These are phyloP conservation scores for Raffaelea arxii DNA, from an alignment of 2,329 filamentous ascomycete species.

Conservation along the genomic window DNA sequence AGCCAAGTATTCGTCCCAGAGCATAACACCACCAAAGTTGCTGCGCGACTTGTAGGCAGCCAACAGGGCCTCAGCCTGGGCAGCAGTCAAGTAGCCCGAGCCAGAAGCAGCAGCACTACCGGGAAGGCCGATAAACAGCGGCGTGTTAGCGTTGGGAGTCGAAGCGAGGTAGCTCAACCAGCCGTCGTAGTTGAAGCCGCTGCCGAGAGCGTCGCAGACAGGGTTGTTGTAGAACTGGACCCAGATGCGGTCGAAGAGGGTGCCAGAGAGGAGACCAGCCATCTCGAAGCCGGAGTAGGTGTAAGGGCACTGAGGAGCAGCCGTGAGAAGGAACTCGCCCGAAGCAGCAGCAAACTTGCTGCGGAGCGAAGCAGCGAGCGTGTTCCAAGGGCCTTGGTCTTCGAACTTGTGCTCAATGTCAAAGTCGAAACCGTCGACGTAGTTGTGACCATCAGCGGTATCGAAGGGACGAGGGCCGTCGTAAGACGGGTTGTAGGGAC, in stretches of 20 bases:
- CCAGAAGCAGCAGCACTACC: constrained; percentile 15
- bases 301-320: constrained; percentile 34
- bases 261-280: constrained; percentile 27
- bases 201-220: constrained; percentile 23
- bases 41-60: constrained; percentile 15
- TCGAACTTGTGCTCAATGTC: constrained; percentile 31
- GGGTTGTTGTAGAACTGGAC: constrained; percentile 41
- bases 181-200: constrained; percentile 25
- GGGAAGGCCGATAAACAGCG: constrained; percentile 29
- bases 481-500: constrained; percentile 20
- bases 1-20: constrained; percentile 22
- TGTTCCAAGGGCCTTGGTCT: constrained; percentile 11
- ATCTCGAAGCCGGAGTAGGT: constrained; percentile 29
- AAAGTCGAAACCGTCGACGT: constrained; percentile 43
- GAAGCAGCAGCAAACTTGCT: constrained; percentile 10
- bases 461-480: constrained; percentile 33
- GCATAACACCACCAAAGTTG: constrained; percentile 23
- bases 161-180: constrained; percentile 23
- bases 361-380: constrained; percentile 9
- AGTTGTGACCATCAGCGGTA: constrained; percentile 19
- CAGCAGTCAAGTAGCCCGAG: constrained; percentile 18
- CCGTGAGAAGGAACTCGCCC: constrained; percentile 32
- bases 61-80: constrained; percentile 13
- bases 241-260: constrained; percentile 31
- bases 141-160: constrained; percentile 24